phyloP scores from a whole-genome alignment of 73 alveolate genomes.

The Tetrahymena elliotti region DNA sequence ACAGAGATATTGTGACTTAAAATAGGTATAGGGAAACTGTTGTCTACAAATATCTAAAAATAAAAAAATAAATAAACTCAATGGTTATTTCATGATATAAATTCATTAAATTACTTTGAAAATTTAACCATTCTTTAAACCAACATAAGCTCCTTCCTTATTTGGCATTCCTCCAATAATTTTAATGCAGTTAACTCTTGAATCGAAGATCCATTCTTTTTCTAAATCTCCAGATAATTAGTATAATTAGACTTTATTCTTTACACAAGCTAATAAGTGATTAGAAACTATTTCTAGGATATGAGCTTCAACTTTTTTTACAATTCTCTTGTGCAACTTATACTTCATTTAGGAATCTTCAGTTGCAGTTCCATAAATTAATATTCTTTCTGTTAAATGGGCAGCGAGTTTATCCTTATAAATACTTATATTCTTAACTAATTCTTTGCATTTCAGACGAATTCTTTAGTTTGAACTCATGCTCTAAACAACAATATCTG shows the following conservation, averaged over 20 bases:
- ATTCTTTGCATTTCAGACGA: constrained; percentile 29
- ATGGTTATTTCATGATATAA: background rate
- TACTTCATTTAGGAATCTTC: constrained; percentile 32
- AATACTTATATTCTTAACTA: constrained; percentile 24
- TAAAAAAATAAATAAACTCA: background rate
- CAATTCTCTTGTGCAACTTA: constrained; percentile 21
- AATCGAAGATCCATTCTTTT: constrained; percentile 29
- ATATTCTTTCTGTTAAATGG: constrained; percentile 3
- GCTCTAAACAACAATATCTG: constrained; percentile 17
- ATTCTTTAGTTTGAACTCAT: constrained; percentile 16
- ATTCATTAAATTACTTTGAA: background rate
- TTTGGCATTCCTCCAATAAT: constrained; percentile 13
- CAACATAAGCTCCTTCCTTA: constrained; percentile 23
- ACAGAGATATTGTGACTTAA: background rate
- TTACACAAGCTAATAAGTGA: constrained; percentile 6
- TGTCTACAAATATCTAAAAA: constrained; percentile 6
- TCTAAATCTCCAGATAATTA: constrained; percentile 38
- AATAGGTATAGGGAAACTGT: constrained; percentile 22
- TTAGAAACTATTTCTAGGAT: constrained; percentile 2
- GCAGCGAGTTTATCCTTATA: constrained; percentile 37
- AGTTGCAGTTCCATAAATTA: constrained; percentile 4
- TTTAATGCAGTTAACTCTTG: background rate
- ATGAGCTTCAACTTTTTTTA: constrained; percentile 21
- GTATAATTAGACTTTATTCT: background rate
- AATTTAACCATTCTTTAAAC: constrained; percentile 15